phyloP scores from a whole-genome alignment of 2,329 filamentous ascomycete genomes.

The Arthrobotrys megalospora region DNA sequence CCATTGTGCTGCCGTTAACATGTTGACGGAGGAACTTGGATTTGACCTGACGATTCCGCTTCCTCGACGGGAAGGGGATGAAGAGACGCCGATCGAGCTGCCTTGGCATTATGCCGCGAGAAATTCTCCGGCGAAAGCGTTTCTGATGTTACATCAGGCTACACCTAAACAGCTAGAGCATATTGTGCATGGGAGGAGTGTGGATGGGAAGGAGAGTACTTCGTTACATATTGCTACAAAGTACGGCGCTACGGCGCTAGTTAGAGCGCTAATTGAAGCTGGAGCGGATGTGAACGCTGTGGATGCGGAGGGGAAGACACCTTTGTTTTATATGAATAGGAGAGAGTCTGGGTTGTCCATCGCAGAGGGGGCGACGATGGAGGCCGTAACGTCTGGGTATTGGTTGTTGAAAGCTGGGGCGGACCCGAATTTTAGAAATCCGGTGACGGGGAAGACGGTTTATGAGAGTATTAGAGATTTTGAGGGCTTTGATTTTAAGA shows the following conservation, averaged over 20 bases:
- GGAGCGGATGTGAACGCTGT: constrained; percentile 51
- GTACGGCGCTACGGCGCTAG: background rate
- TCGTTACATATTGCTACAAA: constrained; percentile 35
- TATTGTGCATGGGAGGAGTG: constrained; percentile 4
- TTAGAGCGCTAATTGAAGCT: constrained; percentile 37
- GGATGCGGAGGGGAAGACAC: constrained; percentile 36
- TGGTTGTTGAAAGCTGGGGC: constrained; percentile 55
- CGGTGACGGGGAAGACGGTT: constrained; percentile 34
- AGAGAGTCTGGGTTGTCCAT: constrained; percentile 29
- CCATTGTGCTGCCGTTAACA: background rate
- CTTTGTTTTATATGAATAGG: constrained; percentile 46
- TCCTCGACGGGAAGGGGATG: background rate
- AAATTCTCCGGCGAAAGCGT: background rate
- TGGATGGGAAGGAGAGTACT: constrained; percentile 35
- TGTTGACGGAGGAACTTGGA: constrained; percentile 7
- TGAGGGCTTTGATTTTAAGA: constrained; percentile 29
- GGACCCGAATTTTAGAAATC: constrained; percentile 37
- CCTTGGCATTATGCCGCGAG: constrained; percentile 28
- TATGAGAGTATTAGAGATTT: constrained; percentile 23
- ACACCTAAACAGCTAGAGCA: constrained; percentile 24
- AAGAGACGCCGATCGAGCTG: background rate
- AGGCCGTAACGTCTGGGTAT: constrained; percentile 41
- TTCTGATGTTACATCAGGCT: background rate
- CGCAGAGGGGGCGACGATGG: constrained; percentile 1
- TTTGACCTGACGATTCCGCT: constrained; percentile 36